Conservation (phyloP, 2,329 filamentous ascomycete genomes). For the Aspergillus sp. region DNA sequence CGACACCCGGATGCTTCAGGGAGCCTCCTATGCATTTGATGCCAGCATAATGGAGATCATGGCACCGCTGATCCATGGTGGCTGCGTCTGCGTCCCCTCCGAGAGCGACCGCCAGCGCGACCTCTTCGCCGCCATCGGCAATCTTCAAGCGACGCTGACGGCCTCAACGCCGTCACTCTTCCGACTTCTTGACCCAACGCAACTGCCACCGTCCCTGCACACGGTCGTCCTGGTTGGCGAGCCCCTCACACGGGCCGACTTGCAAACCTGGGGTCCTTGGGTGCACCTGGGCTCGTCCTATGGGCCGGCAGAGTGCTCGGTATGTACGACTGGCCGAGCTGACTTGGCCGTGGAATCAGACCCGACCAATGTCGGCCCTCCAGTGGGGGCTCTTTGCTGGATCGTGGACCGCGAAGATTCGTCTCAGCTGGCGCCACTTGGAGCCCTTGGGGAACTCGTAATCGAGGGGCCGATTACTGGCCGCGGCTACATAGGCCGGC, state of each 20-base stretch:
- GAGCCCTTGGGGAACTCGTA: neutral
- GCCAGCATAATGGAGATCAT: slow-evolving; percentile 31
- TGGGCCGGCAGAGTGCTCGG: slow-evolving; percentile 12
- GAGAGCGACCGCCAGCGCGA: slow-evolving; percentile 43
- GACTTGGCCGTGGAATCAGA: slow-evolving; percentile 5
- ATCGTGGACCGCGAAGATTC: neutral
- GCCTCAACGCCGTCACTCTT: slow-evolving; percentile 58
- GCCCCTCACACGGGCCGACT: slow-evolving; percentile 6
- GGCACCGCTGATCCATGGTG: slow-evolving; percentile 40
- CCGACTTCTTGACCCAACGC: slow-evolving; percentile 19
- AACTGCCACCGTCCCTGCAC: slow-evolving; percentile 31
- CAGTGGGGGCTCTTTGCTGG: neutral
- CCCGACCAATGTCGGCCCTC: neutral
- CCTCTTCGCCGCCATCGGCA: slow-evolving; percentile 8
- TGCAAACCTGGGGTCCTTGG: slow-evolving; percentile 5
- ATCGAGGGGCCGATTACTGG: neutral
- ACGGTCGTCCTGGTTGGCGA: slow-evolving; percentile 40
- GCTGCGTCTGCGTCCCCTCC: slow-evolving; percentile 45
- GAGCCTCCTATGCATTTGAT: slow-evolving; percentile 41
- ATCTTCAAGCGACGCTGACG: slow-evolving; percentile 41
- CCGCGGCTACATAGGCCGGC: neutral
- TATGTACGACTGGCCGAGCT: neutral
- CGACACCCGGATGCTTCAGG: slow-evolving; percentile 25
- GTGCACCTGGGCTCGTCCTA: slow-evolving; percentile 7
- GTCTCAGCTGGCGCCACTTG: neutral